phyloP scores from a whole-genome alignment of 2,329 filamentous ascomycete species.

The Hypoxylon sp. region DNA sequence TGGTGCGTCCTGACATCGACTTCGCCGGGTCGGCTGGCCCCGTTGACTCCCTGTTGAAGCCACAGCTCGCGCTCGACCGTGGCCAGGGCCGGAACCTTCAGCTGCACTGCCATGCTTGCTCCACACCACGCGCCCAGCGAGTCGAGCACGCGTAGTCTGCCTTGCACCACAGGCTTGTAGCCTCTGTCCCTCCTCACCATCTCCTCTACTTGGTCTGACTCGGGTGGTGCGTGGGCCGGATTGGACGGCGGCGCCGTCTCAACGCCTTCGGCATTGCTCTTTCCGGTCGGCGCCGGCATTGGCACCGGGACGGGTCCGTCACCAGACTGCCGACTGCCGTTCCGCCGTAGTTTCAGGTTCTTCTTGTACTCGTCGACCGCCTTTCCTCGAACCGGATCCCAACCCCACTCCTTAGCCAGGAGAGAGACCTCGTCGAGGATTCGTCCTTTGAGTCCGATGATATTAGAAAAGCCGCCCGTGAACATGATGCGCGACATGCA shows the following conservation, averaged over 20 bases:
- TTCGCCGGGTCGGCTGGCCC: constrained; percentile 67
- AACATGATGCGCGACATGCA: constrained; percentile 93
- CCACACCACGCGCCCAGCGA: constrained; percentile 78
- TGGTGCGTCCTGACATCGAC: constrained; percentile 63
- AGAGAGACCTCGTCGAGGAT: constrained; percentile 77
- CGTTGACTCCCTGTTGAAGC: constrained; percentile 69
- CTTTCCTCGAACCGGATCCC: constrained; percentile 78
- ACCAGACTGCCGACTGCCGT: constrained; percentile 38
- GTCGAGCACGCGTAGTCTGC: constrained; percentile 70
- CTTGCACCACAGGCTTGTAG: constrained; percentile 56
- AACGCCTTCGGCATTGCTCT: constrained; percentile 39
- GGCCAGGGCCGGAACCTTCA: constrained; percentile 73
- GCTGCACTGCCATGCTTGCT: constrained; percentile 72
- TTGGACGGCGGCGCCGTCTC: constrained; percentile 47
- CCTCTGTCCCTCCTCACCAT: constrained; percentile 59
- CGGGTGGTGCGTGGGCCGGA: constrained; percentile 55
- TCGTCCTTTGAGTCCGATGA: constrained; percentile 80
- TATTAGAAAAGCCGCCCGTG: constrained; percentile 78
- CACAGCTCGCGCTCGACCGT: constrained; percentile 77
- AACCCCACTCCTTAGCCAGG: constrained; percentile 74
- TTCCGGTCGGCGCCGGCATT: constrained; percentile 29
- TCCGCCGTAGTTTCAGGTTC: constrained; percentile 54
- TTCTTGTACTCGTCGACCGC: constrained; percentile 63
- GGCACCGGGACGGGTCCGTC: constrained; percentile 24
- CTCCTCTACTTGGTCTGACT: constrained; percentile 65